Evolutionary conservation across 2,329 filamentous ascomycete species (phyloP).

Genomic region (Penicillium olsonii): DNA sequence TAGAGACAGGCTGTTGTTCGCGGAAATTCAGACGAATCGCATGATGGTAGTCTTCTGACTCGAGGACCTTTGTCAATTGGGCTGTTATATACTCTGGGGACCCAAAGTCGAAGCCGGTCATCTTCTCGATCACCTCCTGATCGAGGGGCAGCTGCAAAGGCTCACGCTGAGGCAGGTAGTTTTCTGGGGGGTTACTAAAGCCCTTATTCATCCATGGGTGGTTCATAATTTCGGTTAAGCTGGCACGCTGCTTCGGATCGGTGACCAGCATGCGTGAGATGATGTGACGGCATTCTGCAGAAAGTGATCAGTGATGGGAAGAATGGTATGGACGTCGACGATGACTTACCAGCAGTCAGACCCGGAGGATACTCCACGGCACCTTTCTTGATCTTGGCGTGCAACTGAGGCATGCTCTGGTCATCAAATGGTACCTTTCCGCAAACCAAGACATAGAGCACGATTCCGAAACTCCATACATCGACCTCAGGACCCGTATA

Average conservation of each 20-base stretch:
- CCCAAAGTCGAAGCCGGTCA: constrained; percentile 98
- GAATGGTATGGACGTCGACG: background rate
- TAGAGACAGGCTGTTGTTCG: constrained; percentile 63
- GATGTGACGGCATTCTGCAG: constrained; percentile 83
- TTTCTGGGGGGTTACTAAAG: constrained; percentile 82
- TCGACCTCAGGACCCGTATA: constrained; percentile 97
- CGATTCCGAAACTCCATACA: constrained; percentile 98
- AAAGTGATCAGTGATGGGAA: constrained; percentile 37
- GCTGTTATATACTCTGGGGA: constrained; percentile 77
- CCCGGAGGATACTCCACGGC: constrained; percentile 93
- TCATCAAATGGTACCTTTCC: constrained; percentile 99
- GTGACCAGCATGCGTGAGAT: constrained; percentile 96
- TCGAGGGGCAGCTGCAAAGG: constrained; percentile 85
- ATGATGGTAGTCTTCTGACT: constrained; percentile 90
- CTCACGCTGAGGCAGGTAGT: constrained; percentile 79
- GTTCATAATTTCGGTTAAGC: constrained; percentile 85
- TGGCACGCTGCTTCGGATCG: constrained; percentile 83
- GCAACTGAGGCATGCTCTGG: constrained; percentile 96
- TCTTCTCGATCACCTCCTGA: constrained; percentile 78
- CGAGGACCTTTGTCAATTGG: constrained; percentile 81
- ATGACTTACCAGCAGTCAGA: constrained; percentile 75
- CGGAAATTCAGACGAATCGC: constrained; percentile 73
- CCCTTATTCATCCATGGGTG: constrained; percentile 97
- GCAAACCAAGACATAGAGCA: constrained; percentile 94
- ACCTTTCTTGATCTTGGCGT: constrained; percentile 98